Evolutionary conservation across 208 protist genomes (phyloP).

Genomic region (Acanthamoeba castellanii): DNA sequence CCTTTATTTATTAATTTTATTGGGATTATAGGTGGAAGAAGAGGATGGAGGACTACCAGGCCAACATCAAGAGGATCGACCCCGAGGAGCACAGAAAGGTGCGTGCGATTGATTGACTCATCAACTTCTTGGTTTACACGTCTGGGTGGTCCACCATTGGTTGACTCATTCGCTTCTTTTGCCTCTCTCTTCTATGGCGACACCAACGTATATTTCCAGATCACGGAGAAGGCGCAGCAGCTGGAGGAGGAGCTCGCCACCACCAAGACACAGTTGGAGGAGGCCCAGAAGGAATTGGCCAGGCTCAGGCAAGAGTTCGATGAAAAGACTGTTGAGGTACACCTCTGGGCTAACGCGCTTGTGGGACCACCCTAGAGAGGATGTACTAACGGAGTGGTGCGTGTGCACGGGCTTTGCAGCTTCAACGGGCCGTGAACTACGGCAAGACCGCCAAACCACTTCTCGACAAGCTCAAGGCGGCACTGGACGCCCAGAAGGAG

Average conservation of each 20-base stretch:
- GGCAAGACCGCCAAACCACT: too few relatives aligned
- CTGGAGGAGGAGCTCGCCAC: not conserved
- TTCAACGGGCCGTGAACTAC: too few relatives aligned
- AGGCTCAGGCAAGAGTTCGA: constrained; percentile 2
- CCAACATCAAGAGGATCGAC: constrained; percentile 26
- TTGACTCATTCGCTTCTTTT: not conserved
- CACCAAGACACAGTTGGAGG: not conserved
- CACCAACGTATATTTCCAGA: not conserved
- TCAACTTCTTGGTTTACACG: not conserved
- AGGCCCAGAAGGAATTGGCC: not conserved
- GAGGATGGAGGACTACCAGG: constrained; percentile 31
- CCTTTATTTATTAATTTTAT: not conserved
- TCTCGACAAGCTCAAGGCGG: too few relatives aligned
- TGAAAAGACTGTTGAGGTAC: not conserved
- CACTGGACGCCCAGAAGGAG: too few relatives aligned
- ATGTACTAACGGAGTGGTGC: too few relatives aligned
- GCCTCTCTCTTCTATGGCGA: not conserved
- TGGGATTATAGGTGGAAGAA: not conserved
- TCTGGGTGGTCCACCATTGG: not conserved
- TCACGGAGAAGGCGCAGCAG: constrained; percentile 31
- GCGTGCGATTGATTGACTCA: not conserved
- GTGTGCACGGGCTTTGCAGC: too few relatives aligned
- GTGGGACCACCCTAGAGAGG: too few relatives aligned
- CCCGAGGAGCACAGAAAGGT: constrained; percentile 27
- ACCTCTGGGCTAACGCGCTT: too few relatives aligned